These are phyloP conservation scores for Termitomyces heimii DNA, from an alignment of 768 basidiomycete species.

Conservation along the genomic window DNA sequence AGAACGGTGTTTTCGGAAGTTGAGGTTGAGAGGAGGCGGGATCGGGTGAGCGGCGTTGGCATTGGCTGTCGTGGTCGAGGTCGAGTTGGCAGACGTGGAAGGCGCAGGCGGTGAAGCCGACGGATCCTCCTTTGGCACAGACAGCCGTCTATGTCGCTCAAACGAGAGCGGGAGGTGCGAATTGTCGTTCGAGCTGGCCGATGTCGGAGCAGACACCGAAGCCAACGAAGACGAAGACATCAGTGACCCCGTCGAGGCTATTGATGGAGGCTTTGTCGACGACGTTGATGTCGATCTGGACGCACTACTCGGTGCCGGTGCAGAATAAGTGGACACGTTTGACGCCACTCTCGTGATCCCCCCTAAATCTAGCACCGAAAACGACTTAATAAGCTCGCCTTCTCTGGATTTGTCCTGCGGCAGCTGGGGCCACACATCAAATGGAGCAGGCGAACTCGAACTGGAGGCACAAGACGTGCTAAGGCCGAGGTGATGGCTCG, in stretches of 20 bases:
- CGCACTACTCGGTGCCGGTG: background rate
- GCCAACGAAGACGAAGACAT: background rate
- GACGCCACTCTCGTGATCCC: background rate
- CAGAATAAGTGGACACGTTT: background rate
- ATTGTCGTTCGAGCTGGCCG: background rate
- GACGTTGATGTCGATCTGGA: conserved; percentile 16
- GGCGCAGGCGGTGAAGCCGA: background rate
- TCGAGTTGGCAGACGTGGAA: background rate
- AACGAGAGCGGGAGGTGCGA: background rate
- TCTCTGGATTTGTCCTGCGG: background rate
- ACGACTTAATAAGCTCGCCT: background rate
- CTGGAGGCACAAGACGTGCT: background rate
- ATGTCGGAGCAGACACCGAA: conserved; percentile 9
- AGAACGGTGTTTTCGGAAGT: conserved; percentile 10
- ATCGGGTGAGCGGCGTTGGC: conserved; percentile 32
- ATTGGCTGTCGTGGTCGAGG: background rate
- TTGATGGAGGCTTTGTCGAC: background rate
- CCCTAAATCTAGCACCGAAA: background rate
- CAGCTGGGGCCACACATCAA: background rate
- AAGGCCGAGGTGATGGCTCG: background rate
- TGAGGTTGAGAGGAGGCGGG: conserved; percentile 22
- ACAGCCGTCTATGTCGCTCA: background rate
- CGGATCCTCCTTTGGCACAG: background rate
- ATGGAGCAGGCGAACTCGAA: background rate
- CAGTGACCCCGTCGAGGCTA: conserved; percentile 8